Base-by-base conservation (phyloP, 495 filamentous ascomycete species). In the Durotheca rogersii region DNA sequence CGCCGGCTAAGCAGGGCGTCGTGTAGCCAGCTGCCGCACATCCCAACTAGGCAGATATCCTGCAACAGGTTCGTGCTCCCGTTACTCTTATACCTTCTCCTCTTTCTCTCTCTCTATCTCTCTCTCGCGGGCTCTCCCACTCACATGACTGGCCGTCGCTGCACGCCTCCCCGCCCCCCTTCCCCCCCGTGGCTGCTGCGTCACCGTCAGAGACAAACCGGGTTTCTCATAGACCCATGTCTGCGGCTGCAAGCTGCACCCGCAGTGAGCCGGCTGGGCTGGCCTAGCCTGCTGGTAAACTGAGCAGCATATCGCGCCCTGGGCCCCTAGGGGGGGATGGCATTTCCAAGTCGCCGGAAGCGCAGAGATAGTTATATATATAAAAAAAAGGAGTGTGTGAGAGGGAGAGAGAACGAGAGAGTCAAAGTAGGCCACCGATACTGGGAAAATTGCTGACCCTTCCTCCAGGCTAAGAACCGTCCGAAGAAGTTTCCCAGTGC, bases 41-140 rank as follows among this genome's bases (percentile, higher is more conserved):
- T 47, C n/a, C 14, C 25, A n/a, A 37, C 27, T 17, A 59, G 45
- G 41, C 41, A 41, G 60, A 62, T 49, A 52, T 29, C 52, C 47
- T 58, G 61, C 62, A 49, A 66, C 61, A 67, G 64, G 69, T 71
- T 72, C 65, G 69, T 73, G 41, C 69, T 51, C 65, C 69, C 61
- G 61, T 43, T 41, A 30, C 45, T 48, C 56, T 54, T 11, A 37
- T 62, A 4, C 20, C 17, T 51, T 40, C 2, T 51, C 44, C 2
- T 41, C 44, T 53, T 51, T 57, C 45, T 61, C 51, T 38, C 23
- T 44, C 40, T 36, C 56, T 51, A n/a, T n/a, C n/a, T n/a, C n/a
- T n/a, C n/a, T n/a, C n/a, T n/a, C n/a, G n/a, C n/a, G n/a, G n/a
- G n/a, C n/a, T 60, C 44, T 51, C 47, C 51, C 51, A 53, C 58